Evolutionary conservation across 192 early-diverging fungal species (phyloP).

Genomic region (Podila epicladia): DNA sequence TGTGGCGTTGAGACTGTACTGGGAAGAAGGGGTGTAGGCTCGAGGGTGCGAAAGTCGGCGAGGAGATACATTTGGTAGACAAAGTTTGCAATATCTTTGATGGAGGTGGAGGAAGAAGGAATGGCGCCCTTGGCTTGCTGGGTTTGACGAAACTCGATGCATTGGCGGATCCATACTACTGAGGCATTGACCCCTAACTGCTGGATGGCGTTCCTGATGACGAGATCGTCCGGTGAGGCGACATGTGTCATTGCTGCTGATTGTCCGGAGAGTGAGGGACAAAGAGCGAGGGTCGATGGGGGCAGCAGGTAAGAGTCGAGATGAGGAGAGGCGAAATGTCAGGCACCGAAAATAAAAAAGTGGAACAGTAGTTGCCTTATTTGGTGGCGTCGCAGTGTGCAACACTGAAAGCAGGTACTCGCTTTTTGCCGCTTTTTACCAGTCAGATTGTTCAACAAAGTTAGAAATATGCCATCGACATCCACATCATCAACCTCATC

Average conservation of each 20-base stretch:
- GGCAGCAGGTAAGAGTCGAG: background rate
- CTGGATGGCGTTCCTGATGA: constrained; percentile 32
- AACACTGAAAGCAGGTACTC: background rate
- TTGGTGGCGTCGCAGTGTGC: background rate
- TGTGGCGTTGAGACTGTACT: constrained; percentile 26
- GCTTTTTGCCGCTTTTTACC: background rate
- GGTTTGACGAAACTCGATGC: constrained; percentile 22
- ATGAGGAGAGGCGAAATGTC: background rate
- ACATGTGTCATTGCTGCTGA: constrained; percentile 2
- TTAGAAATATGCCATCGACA: background rate
- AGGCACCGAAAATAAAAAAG: background rate
- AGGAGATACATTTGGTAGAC: constrained; percentile 47
- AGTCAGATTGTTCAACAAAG: background rate
- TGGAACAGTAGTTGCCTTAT: background rate
- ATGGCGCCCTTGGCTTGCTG: background rate
- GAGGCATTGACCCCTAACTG: constrained; percentile 37
- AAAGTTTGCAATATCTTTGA: constrained; percentile 13
- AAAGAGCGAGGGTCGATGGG: background rate
- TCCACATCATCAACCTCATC: background rate
- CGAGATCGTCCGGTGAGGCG: constrained; percentile 26
- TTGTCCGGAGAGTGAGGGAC: background rate
- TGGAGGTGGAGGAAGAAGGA: background rate
- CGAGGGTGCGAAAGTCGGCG: constrained; percentile 34
- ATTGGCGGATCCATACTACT: constrained; percentile 46
- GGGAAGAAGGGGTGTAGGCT: constrained; percentile 27